Percentiles rank a stretch among this genome's conserved stretches.
These are phyloP conservation scores for Candida frijolesensis DNA, from an alignment of 1,139 yeast genomes.

Conservation along the genomic window DNA sequence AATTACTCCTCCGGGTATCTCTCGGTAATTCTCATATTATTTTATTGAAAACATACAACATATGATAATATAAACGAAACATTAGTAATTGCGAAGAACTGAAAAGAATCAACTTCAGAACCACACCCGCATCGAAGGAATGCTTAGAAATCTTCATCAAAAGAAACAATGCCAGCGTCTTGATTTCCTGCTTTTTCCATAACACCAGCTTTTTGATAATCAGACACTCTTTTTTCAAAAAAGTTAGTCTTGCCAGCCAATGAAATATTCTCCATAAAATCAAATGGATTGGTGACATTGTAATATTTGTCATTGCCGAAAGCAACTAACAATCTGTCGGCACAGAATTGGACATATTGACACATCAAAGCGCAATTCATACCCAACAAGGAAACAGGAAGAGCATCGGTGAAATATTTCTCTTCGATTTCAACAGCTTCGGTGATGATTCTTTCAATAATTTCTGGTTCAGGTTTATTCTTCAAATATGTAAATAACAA, in stretches of 20 bases:
- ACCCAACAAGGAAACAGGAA: constrained; percentile 89
- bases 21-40: too few relatives aligned
- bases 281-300: constrained; percentile 92
- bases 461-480: constrained; percentile 78
- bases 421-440: constrained; percentile 96
- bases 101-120: too few relatives aligned
- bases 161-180: constrained; percentile 38
- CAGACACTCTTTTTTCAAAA: constrained; percentile 98
- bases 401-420: constrained; percentile 90
- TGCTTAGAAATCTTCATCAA: constrained; percentile 50
- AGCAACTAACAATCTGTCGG: constrained; percentile 88
- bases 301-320: constrained; percentile 88
- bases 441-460: constrained; percentile 82
- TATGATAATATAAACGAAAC: too few relatives aligned
- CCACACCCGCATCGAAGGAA: too few relatives aligned
- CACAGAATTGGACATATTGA: constrained; percentile 96
- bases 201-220: constrained; percentile 98
- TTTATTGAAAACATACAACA: too few relatives aligned
- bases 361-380: constrained; percentile 92
- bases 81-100: too few relatives aligned
- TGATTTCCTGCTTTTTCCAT: constrained; percentile 58
- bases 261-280: constrained; percentile 97
- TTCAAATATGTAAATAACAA: constrained; percentile 88
- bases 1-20: too few relatives aligned
- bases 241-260: constrained; percentile 98